Evolutionary conservation across 768 basidiomycete genomes (phyloP), one percentile per base, ranked within the genome.

Genomic region (Macrolepiota albuminosa): DNA sequence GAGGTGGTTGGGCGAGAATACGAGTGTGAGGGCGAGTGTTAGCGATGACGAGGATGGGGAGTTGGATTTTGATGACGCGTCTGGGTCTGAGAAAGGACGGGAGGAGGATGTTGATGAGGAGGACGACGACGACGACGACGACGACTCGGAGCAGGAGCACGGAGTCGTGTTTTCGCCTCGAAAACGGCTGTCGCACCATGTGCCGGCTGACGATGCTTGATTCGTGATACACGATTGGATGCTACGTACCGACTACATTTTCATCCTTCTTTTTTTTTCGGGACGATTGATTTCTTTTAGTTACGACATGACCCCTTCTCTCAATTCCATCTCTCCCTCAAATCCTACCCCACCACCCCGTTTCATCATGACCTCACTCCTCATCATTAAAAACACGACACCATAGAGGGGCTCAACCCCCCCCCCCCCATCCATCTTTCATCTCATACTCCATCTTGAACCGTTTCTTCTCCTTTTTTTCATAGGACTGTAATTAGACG

Each of bases 141-240:
- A 68, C 31, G 66, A 70, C n/a, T 58, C 57, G 16, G 50, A 58
- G 29, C 33, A 58, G 49, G 69, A 70, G 45, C 61, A 66, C 46
- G 71, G 56, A n/a, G 72, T 75, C 3, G 70, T 67, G 31, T 75
- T 75, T 56, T 69, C 73, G 26, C 70, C 73, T 47, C 61, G 71
- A 54, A 67, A 63, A 49, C 68, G 63, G 36, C 39, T 54, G 9
- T 46, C 46, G 33, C 13, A 42, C 9, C n/a, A 34, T n/a, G 21
- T 14, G n/a, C 37, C 9, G 21, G 46, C 29, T 29, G 46, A 57
- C 14, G 48, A 37, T 36, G 39, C 39, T n/a, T n/a, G 53, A 54
- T 49, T 16, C 16, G 6, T 24, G 26, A 39, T 39, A 18, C 16
- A 26, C 8, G 51, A 52, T 52, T 21, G 16, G 5, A 16, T 39